phyloP scores from a whole-genome alignment of 495 filamentous ascomycete genomes.

The Annulohypoxylon maeteangense region DNA sequence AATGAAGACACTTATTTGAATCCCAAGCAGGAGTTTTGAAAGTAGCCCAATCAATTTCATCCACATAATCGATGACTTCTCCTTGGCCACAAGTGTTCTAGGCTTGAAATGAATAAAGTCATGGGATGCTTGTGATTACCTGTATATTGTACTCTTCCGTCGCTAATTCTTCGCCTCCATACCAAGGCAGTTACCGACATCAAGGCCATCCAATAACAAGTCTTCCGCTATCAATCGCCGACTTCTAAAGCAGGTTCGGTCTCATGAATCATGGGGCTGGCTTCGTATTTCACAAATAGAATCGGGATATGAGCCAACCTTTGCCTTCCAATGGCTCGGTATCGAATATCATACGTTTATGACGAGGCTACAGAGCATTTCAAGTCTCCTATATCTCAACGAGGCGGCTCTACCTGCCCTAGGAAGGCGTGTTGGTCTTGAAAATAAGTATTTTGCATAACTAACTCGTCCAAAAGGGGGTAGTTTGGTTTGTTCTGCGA shows the following conservation, averaged over 20 bases:
- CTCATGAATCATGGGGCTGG: background rate
- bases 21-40: background rate
- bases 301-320: background rate
- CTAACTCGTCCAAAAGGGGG: background rate
- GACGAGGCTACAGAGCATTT: slow-evolving; percentile 3
- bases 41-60: background rate
- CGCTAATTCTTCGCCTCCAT: background rate
- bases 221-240: background rate
- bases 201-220: background rate
- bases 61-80: background rate
- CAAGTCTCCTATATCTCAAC: background rate
- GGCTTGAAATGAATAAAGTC: background rate
- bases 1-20: background rate
- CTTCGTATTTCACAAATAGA: slow-evolving; percentile 4
- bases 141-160: background rate
- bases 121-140: background rate
- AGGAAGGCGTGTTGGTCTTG: slow-evolving; percentile 8
- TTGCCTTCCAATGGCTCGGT: slow-evolving; percentile 21
- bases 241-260: background rate
- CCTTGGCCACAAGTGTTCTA: background rate
- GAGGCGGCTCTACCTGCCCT: slow-evolving; percentile 4
- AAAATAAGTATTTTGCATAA: slow-evolving; percentile 16
- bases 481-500: background rate
- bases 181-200: too few species aligned
- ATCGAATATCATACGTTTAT: background rate